These are phyloP conservation scores for Pseudoscleropodium purum DNA, from an alignment of 225 moss, liverwort and hornwort genomes.

Conservation along the genomic window DNA sequence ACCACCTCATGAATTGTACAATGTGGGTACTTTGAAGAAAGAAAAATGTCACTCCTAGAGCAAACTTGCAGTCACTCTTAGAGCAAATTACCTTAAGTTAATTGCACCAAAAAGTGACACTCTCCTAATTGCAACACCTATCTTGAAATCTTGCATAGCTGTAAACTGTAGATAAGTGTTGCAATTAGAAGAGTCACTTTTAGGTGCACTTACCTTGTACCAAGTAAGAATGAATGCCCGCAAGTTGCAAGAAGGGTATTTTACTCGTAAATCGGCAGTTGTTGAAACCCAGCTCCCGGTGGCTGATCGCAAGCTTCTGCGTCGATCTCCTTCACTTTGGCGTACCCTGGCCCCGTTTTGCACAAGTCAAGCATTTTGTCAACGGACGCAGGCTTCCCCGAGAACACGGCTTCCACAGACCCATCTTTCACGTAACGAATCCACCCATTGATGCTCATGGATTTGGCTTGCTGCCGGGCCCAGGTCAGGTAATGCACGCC, in stretches of 20 bases:
- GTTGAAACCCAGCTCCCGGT: constrained; percentile 6
- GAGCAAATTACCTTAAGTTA: too few relatives aligned
- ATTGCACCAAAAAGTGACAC: too few relatives aligned
- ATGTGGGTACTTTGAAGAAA: too few relatives aligned
- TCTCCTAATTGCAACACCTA: too few relatives aligned
- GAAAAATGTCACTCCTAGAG: too few relatives aligned
- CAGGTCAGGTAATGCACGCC: constrained; percentile 15
- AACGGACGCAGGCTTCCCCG: constrained; percentile 11
- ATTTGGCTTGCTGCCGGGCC: constrained; percentile 22
- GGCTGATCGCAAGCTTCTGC: constrained; percentile 10
- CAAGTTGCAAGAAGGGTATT: background rate
- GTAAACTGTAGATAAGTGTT: too few relatives aligned
- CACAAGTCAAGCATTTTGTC: constrained; percentile 25
- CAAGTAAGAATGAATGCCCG: background rate
- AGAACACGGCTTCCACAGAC: constrained; percentile 34
- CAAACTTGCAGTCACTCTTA: too few relatives aligned
- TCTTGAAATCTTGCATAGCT: too few relatives aligned
- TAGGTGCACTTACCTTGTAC: too few relatives aligned
- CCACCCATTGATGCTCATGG: constrained; percentile 35
- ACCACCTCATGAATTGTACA: too few relatives aligned
- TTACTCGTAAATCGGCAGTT: background rate
- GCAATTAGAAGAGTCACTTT: too few relatives aligned
- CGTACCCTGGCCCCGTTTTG: constrained; percentile 20
- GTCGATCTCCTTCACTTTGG: background rate
- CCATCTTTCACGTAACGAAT: constrained; percentile 28